Evolutionary conservation across 139 green algal species (phyloP).

Genomic region (Axilococcus clingmanii): DNA sequence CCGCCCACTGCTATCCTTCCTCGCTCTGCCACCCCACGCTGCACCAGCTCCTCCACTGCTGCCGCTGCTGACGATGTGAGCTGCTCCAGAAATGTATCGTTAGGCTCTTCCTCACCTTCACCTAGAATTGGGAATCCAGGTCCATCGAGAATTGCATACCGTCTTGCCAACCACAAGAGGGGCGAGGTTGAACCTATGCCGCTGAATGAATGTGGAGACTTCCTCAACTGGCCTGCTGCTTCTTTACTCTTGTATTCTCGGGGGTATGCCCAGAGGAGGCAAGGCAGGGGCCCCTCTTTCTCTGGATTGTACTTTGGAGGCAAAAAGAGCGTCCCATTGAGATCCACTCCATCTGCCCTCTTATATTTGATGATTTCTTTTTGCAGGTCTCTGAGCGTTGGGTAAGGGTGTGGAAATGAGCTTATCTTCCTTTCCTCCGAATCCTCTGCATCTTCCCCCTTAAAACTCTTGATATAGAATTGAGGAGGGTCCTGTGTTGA

Average conservation of each 20-base stretch:
- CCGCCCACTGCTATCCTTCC: slow-evolving; percentile 75
- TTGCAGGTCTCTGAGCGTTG: slow-evolving; percentile 63
- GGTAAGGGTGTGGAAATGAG: slow-evolving; percentile 93
- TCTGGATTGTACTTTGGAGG: slow-evolving; percentile 71
- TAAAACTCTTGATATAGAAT: slow-evolving; percentile 35
- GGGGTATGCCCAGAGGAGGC: slow-evolving; percentile 93
- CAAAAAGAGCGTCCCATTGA: slow-evolving; percentile 91
- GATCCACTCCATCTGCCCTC: slow-evolving; percentile 79
- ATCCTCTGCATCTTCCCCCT: background rate
- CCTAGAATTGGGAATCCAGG: slow-evolving; percentile 80
- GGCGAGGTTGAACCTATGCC: slow-evolving; percentile 71
- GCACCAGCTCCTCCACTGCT: slow-evolving; percentile 67
- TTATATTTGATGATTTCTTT: slow-evolving; percentile 85
- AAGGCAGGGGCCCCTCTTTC: slow-evolving; percentile 75
- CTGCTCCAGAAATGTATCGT: slow-evolving; percentile 97
- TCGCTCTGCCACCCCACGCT: slow-evolving; percentile 65
- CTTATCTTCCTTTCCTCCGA: slow-evolving; percentile 55
- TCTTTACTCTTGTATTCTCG: slow-evolving; percentile 87
- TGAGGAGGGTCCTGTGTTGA: slow-evolving; percentile 44
- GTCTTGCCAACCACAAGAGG: slow-evolving; percentile 77
- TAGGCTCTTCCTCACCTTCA: slow-evolving; percentile 80
- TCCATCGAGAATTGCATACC: slow-evolving; percentile 91
- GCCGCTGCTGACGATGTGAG: slow-evolving; percentile 59
- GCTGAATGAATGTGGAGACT: slow-evolving; percentile 76
- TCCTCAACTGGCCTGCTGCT: slow-evolving; percentile 82